Conservation (phyloP, 2,329 filamentous ascomycete species). For the Monilinia laxa region DNA sequence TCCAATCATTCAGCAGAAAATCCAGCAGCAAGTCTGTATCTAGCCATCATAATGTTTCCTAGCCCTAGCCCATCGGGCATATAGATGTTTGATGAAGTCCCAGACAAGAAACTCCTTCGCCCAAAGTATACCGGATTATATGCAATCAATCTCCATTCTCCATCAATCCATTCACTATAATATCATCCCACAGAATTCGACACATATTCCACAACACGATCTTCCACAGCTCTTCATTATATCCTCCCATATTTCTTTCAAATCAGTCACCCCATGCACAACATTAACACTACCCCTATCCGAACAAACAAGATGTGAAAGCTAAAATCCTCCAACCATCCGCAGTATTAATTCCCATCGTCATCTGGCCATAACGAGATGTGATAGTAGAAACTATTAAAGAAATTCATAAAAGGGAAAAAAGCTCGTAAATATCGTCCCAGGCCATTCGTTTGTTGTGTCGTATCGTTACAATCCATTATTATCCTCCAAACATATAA, state of each 20-base stretch:
- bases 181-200: background rate
- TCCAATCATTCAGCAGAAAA: background rate
- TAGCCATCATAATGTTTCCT: background rate
- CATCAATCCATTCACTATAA: background rate
- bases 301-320: conserved; percentile 1
- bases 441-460: background rate
- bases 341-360: background rate
- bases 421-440: background rate
- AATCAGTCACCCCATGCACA: conserved; percentile 1
- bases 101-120: background rate
- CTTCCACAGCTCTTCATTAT: background rate
- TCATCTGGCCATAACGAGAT: background rate
- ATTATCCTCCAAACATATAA: conserved; percentile 3
- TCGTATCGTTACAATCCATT: background rate
- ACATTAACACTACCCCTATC: background rate
- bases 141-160: background rate
- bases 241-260: background rate
- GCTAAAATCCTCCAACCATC: background rate
- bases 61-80: background rate
- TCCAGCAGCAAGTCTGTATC: background rate
- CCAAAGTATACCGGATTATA: background rate
- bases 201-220: background rate
- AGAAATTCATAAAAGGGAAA: conserved; percentile 3
- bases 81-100: background rate
- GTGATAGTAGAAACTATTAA: background rate